These are phyloP conservation scores for Penicillium macrosclerotiorum DNA, from an alignment of 495 filamentous ascomycete species.

Conservation along the genomic window DNA sequence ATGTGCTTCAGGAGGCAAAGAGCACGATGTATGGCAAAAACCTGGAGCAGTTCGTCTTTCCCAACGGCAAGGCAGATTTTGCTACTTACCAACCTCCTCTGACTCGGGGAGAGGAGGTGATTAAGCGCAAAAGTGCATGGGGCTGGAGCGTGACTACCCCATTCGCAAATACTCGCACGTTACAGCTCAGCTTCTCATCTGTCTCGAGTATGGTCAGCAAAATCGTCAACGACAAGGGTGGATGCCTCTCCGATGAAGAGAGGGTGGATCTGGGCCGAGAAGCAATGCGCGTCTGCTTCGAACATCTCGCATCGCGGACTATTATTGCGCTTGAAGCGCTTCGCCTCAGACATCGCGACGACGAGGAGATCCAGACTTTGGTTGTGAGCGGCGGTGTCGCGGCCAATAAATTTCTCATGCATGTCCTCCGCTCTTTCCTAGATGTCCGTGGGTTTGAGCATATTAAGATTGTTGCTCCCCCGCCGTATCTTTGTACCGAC, in stretches of 20 bases:
- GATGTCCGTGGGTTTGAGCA: constrained; percentile 59
- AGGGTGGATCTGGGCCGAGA: constrained; percentile 64
- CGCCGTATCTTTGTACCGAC: constrained; percentile 76
- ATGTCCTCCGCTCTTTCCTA: constrained; percentile 61
- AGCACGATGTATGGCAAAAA: constrained; percentile 73
- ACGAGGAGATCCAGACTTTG: constrained; percentile 52
- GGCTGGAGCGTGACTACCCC: constrained; percentile 60
- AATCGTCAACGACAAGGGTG: constrained; percentile 32
- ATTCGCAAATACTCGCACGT: constrained; percentile 45
- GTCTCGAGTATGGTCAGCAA: constrained; percentile 54
- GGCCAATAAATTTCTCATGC: constrained; percentile 71
- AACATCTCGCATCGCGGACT: constrained; percentile 75
- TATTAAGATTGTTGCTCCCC: constrained; percentile 70
- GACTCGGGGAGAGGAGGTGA: constrained; percentile 51
- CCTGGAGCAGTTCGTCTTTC: constrained; percentile 73
- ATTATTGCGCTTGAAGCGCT: constrained; percentile 60
- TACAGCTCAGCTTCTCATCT: constrained; percentile 66
- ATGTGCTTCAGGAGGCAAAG: constrained; percentile 39
- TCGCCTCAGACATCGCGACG: constrained; percentile 16
- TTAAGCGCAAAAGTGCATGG: constrained; percentile 41
- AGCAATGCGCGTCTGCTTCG: constrained; percentile 77
- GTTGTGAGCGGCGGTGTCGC: constrained; percentile 91
- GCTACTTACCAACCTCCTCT: constrained; percentile 57
- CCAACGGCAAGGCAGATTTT: constrained; percentile 43
- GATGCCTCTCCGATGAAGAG: constrained; percentile 38